Evolutionary conservation across 495 filamentous ascomycete genomes (phyloP).

Genomic region (Xylaria sp.): DNA sequence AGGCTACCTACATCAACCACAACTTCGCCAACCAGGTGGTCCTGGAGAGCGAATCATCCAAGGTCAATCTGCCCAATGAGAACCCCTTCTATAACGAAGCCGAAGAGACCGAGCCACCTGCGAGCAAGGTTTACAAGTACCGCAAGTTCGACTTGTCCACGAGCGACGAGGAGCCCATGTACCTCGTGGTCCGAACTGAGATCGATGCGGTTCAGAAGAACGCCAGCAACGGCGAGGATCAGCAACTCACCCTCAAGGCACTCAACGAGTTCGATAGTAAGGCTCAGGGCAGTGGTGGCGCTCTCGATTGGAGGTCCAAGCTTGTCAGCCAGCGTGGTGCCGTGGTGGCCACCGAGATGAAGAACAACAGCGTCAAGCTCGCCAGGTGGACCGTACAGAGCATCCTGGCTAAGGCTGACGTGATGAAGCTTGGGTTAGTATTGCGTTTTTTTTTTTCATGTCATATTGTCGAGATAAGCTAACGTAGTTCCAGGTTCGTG

Average conservation of each 20-base stretch:
- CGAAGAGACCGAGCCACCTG: conserved; percentile 90
- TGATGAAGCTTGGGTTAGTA: conserved; percentile 93
- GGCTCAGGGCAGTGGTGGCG: conserved; percentile 91
- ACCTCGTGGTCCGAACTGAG: conserved; percentile 94
- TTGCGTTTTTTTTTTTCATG: conserved; percentile 7
- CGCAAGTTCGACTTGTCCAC: conserved; percentile 93
- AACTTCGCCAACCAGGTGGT: conserved; percentile 97
- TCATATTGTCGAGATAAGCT: conserved; percentile 27
- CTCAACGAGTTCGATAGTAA: conserved; percentile 99
- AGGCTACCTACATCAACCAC: conserved; percentile 99
- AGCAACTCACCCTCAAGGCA: conserved; percentile 90
- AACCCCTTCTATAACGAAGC: conserved; percentile 97
- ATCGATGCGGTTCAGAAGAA: conserved; percentile 95
- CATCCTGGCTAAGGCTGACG: conserved; percentile 92
- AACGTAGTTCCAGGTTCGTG: conserved; percentile 71
- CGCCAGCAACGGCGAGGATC: conserved; percentile 83
- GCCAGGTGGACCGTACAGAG: conserved; percentile 96
- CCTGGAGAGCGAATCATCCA: conserved; percentile 74
- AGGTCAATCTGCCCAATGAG: conserved; percentile 81
- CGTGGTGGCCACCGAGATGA: conserved; percentile 99
- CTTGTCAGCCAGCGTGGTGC: conserved; percentile 91
- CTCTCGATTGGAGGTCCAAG: conserved; percentile 95
- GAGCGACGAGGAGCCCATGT: conserved; percentile 88
- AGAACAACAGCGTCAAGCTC: conserved; percentile 99
- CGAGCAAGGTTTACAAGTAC: conserved; percentile 98